phyloP scores from a whole-genome alignment of 371 early-diverging fungal species.

The Paraphysoderma sedebokerense region DNA sequence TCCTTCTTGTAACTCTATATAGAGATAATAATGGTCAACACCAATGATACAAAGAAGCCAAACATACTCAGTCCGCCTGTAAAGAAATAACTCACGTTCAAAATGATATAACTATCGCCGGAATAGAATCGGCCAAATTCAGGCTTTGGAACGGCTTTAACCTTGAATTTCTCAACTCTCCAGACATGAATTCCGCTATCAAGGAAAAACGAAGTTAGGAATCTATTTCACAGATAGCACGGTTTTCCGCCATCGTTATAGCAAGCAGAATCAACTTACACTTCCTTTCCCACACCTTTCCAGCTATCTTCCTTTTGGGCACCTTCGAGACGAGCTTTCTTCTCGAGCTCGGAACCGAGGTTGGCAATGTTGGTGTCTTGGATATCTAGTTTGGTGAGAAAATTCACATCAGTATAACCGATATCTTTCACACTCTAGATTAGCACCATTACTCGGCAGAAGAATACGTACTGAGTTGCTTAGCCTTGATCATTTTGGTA shows the following conservation, averaged over 20 bases:
- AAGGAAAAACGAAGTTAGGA: not conserved
- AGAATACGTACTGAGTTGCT: no score
- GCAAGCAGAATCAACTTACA: constrained; percentile 9
- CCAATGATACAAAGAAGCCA: not conserved
- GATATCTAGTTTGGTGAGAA: no score
- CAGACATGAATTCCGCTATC: constrained; percentile 50
- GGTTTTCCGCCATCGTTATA: not conserved
- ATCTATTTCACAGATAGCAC: not conserved
- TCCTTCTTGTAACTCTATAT: no score
- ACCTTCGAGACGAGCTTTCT: constrained; percentile 46
- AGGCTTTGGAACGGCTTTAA: constrained; percentile 29
- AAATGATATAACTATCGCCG: constrained; percentile 63
- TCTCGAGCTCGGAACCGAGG: constrained; percentile 50
- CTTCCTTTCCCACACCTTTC: constrained; percentile 36
- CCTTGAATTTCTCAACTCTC: constrained; percentile 63
- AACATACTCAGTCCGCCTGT: no score
- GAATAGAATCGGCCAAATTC: constrained; percentile 52
- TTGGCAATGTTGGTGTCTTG: constrained; percentile 53
- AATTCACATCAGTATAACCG: no score
- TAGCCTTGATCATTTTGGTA: no score
- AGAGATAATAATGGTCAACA: not conserved
- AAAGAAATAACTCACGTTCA: no score
- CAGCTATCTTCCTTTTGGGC: constrained; percentile 51
- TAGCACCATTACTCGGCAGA: no score
- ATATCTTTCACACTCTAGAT: no score